A percentile compares a stretch with the other conserved stretches of the same genome.
Evolutionary conservation across 2,329 filamentous ascomycete species (phyloP).

Genomic region (Monilinia laxa): DNA sequence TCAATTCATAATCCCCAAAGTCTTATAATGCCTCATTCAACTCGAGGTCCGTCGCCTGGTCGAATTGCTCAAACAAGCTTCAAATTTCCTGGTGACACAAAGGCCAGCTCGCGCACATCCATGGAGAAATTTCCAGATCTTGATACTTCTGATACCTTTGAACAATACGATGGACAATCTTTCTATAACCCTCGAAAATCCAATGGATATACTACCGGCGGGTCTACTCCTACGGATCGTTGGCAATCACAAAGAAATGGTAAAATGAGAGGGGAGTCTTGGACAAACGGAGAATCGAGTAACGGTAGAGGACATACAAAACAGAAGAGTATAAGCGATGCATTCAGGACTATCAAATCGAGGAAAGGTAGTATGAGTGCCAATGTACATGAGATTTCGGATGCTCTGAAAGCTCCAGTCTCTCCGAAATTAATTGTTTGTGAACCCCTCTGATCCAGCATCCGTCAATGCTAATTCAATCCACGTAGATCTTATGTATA

Average conservation of each 20-base stretch:
- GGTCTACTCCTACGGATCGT: slow-evolving; percentile 47
- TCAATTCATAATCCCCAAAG: slow-evolving; percentile 2
- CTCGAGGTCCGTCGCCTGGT: slow-evolving; percentile 42
- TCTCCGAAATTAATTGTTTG: slow-evolving; percentile 84
- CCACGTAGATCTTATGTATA: slow-evolving; percentile 71
- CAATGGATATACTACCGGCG: slow-evolving; percentile 37
- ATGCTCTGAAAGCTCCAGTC: slow-evolving; percentile 84
- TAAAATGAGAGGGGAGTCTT: slow-evolving; percentile 34
- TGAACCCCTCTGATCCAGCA: slow-evolving; percentile 23
- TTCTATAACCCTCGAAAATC: slow-evolving; percentile 27
- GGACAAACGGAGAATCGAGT: slow-evolving; percentile 32
- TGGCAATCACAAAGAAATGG: slow-evolving; percentile 62
- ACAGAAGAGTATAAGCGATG: slow-evolving; percentile 86
- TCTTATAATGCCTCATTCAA: slow-evolving; percentile 45
- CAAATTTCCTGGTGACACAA: slow-evolving; percentile 38
- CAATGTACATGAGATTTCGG: slow-evolving; percentile 90
- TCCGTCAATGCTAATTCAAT: slow-evolving; percentile 27
- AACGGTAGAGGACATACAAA: slow-evolving; percentile 53
- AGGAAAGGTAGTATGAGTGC: slow-evolving; percentile 84
- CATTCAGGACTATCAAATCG: slow-evolving; percentile 77
- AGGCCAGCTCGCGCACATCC: slow-evolving; percentile 34
- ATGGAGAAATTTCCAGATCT: slow-evolving; percentile 62
- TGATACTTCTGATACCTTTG: slow-evolving; percentile 41
- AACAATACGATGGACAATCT: slow-evolving; percentile 28
- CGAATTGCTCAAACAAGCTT: slow-evolving; percentile 35